A percentile compares a stretch with the other conserved stretches of the same genome.
phyloP scores from a whole-genome alignment of 345 rosid species.

The Eucalyptus regnans region DNA sequence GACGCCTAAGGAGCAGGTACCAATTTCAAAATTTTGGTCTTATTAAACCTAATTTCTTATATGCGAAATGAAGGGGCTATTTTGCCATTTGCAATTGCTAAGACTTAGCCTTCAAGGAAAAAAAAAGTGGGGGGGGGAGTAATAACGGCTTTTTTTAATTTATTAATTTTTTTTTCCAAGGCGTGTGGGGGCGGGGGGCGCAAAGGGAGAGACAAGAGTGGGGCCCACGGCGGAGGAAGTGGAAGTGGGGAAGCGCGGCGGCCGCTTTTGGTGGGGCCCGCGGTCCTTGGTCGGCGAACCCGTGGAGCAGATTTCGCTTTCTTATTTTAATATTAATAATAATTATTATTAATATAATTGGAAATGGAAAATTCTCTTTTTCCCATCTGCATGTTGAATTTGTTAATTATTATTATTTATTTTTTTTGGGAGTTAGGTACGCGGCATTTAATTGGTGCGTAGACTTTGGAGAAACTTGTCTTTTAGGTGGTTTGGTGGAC shows the following conservation, averaged over 20 bases:
- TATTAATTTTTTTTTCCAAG: background rate
- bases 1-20: background rate
- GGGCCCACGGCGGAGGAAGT: conserved; percentile 24
- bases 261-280: conserved; percentile 36
- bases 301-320: background rate
- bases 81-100: background rate
- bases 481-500: background rate
- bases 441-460: background rate
- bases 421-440: background rate
- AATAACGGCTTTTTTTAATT: background rate
- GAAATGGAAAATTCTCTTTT: background rate
- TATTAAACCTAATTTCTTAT: background rate
- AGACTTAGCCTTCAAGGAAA: background rate
- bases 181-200: background rate
- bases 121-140: background rate
- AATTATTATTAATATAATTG: background rate
- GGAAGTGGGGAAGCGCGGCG: conserved; percentile 31
- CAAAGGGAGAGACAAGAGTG: background rate
- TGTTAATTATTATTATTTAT: too few species aligned
- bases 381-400: background rate
- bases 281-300: background rate
- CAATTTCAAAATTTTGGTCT: background rate
- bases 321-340: background rate
- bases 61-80: background rate
- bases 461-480: background rate